Evolutionary conservation across 192 early-diverging fungal species (phyloP).

Genomic region (Haplosporangium gracile): DNA sequence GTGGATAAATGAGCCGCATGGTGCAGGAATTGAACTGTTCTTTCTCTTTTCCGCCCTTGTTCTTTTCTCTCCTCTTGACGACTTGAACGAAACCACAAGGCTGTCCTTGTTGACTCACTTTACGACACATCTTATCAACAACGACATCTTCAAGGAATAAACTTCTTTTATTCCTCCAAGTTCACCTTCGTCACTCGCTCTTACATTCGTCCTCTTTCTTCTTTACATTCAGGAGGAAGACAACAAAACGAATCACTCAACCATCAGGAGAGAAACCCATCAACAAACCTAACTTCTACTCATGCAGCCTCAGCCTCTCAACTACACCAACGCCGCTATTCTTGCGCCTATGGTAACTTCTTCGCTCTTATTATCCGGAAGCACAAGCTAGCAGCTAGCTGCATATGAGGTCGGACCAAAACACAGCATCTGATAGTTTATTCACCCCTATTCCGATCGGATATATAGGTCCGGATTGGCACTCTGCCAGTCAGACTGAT

Average conservation of each 20-base stretch:
- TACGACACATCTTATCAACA: too few relatives aligned
- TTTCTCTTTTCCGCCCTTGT: not conserved
- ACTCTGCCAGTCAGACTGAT: slow-evolving; percentile 91
- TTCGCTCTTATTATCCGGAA: not conserved
- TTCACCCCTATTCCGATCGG: not conserved
- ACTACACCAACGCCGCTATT: slow-evolving; percentile 74
- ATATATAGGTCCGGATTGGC: slow-evolving; percentile 78
- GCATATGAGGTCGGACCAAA: not conserved
- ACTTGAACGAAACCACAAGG: too few relatives aligned
- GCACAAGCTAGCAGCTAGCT: not conserved
- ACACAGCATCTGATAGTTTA: not conserved
- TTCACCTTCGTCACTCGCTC: too few relatives aligned
- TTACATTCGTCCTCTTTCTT: not conserved
- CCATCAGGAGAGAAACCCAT: too few relatives aligned
- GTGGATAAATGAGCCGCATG: not conserved
- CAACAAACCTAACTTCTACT: not conserved
- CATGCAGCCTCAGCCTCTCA: slow-evolving; percentile 1
- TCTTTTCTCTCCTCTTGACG: too few relatives aligned
- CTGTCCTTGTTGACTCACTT: too few relatives aligned
- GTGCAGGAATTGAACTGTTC: not conserved
- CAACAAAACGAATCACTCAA: too few relatives aligned
- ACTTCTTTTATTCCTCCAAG: too few relatives aligned
- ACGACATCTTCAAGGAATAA: too few relatives aligned
- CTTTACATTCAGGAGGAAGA: too few relatives aligned
- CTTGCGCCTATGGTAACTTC: slow-evolving; percentile 93